Evolutionary conservation across 2,329 filamentous ascomycete genomes (phyloP), one percentile per base, ranked within the genome.

Genomic region (Aspergillus sclerotialis): DNA sequence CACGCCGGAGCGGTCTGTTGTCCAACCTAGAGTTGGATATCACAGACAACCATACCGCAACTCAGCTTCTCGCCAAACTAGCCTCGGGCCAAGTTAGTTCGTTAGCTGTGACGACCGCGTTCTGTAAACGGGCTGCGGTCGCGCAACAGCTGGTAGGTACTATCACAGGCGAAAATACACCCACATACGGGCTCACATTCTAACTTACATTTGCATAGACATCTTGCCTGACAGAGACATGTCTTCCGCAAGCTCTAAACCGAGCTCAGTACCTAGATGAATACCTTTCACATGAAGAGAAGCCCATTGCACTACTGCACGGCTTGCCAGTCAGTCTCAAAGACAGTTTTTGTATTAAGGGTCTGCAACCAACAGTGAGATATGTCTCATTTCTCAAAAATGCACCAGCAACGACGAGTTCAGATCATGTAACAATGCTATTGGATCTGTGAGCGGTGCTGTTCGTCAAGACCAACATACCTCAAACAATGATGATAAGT

Each of bases 11-110:
- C n/a, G n/a, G n/a, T n/a, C n/a, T n/a, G n/a, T n/a, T 75, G 5
- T 61, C 65, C 0, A 30, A 56, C 0, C 39, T 53, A n/a, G 71
- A 75, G 45, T 41, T 74, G 3, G 53, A 59, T 7, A 69, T 76
- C 23, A 75, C 73, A 0, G 50, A 55, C 32, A 44, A 45, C 3
- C 49, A 48, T 25, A 37, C 44, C 3, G 52, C 47, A 5, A 32
- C 29, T 0, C 38, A 49, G 12, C 36, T 55, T 7, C 19, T 53
- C 5, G 32, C 16, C 3, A 46, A 45, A 7, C 35, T 56, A 7
- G 43, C 45, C 0, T 35, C 34, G 2, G 45, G 49, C 3, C 16
- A 49, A 5, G 5, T 51, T 3, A 53, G 35, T 12, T 47, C 51
- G 5, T 13, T 45, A 21, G 44, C 16, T 9, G 45, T 55, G 4